Evolutionary conservation across 352 stramenopile species (phyloP).

Genomic region (Pythium phragmiticola): DNA sequence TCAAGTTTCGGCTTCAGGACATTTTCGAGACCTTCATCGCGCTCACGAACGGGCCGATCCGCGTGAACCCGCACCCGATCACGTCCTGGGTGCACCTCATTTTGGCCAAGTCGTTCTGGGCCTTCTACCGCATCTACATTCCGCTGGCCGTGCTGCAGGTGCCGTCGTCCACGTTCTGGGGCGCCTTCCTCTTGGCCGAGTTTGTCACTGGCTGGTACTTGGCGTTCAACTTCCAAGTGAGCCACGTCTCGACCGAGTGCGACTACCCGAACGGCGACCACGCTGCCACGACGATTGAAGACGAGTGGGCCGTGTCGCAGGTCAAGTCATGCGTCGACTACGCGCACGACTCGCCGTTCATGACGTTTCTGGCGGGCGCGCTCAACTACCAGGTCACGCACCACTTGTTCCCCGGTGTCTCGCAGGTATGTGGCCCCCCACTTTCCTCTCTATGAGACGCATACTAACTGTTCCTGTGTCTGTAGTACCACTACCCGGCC

Average conservation of each 20-base stretch:
- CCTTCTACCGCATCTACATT: slow-evolving; percentile 88
- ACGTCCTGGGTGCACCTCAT: slow-evolving; percentile 84
- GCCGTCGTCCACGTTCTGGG: slow-evolving; percentile 55
- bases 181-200: slow-evolving; percentile 85
- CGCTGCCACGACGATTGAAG: slow-evolving; percentile 55
- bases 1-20: slow-evolving; percentile 94
- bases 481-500: slow-evolving; percentile 89
- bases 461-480: background rate
- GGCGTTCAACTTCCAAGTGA: slow-evolving; percentile 93
- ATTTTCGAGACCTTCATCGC: slow-evolving; percentile 86
- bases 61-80: slow-evolving; percentile 86
- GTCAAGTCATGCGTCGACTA: slow-evolving; percentile 96
- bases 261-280: slow-evolving; percentile 83
- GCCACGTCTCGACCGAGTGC: slow-evolving; percentile 88
- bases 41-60: slow-evolving; percentile 88
- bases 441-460: background rate
- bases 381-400: slow-evolving; percentile 97
- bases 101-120: slow-evolving; percentile 87
- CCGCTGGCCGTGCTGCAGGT: slow-evolving; percentile 79
- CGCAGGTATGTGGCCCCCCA: slow-evolving; percentile 43
- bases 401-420: slow-evolving; percentile 91
- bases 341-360: slow-evolving; percentile 71
- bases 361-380: slow-evolving; percentile 93
- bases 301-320: slow-evolving; percentile 93
- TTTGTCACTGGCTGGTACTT: slow-evolving; percentile 92